These are phyloP conservation scores for Chaetomium globosum DNA, from an alignment of 2,329 filamentous ascomycete genomes.

Conservation along the genomic window DNA sequence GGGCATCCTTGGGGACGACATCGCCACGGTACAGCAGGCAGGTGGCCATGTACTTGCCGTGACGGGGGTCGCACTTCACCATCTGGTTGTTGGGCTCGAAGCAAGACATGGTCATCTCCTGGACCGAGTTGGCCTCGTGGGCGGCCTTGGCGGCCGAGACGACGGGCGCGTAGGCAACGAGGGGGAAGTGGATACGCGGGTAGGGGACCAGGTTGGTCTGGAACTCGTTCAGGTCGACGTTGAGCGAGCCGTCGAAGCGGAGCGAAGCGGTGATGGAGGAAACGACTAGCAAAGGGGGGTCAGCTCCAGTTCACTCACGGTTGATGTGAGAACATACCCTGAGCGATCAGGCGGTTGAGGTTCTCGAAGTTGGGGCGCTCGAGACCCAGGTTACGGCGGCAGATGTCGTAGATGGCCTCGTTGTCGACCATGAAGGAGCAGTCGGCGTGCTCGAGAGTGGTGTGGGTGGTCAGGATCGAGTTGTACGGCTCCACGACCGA, in stretches of 20 bases:
- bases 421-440: constrained; percentile 99
- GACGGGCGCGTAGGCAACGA: constrained; percentile 93
- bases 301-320: constrained; percentile 33
- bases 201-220: constrained; percentile 99
- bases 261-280: constrained; percentile 98
- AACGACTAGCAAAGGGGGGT: constrained; percentile 65
- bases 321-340: constrained; percentile 61
- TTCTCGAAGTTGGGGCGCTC: constrained; percentile 99
- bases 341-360: constrained; percentile 96
- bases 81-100: constrained; percentile 99
- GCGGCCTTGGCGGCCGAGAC: constrained; percentile 93
- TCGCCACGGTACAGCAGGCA: constrained; percentile 98
- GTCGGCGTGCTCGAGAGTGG: constrained; percentile 98
- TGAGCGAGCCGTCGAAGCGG: constrained; percentile 96
- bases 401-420: constrained; percentile 99
- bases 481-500: constrained; percentile 99
- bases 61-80: constrained; percentile 98
- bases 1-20: constrained; percentile 93
- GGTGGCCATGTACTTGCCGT: constrained; percentile 99
- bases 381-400: constrained; percentile 94
- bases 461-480: constrained; percentile 98
- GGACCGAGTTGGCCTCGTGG: constrained; percentile 96
- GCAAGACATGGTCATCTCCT: constrained; percentile 98
- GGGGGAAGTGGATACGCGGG: constrained; percentile 98
- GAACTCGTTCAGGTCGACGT: constrained; percentile 99